These are phyloP conservation scores for Populus trichocarpa DNA, from an alignment of 441 rosid genomes.

Conservation along the genomic window DNA sequence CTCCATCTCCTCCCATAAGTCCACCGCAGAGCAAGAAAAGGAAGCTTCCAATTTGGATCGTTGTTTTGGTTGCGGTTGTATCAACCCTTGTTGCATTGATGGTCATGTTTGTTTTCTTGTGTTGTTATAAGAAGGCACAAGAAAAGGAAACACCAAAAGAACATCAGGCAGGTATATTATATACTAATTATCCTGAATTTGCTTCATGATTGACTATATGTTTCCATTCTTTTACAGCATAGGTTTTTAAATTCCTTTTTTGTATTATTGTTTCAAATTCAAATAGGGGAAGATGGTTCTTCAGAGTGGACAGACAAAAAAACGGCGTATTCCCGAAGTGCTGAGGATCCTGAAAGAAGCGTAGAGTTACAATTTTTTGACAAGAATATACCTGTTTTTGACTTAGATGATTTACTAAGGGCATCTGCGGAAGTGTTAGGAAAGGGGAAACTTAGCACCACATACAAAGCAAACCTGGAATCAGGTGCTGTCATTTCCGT, in stretches of 20 bases:
- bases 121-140: conserved; percentile 22
- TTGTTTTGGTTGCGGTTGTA: conserved; percentile 32
- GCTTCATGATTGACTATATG: background rate
- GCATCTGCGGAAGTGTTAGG: conserved; percentile 56
- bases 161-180: conserved; percentile 22
- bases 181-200: background rate
- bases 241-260: background rate
- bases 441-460: conserved; percentile 46
- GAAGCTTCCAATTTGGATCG: conserved; percentile 22
- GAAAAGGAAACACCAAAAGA: conserved; percentile 11
- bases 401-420: conserved; percentile 57
- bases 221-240: background rate
- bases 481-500: conserved; percentile 39
- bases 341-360: conserved; percentile 38
- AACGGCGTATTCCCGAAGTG: conserved; percentile 12
- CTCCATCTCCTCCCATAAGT: conserved; percentile 13
- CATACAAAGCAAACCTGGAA: conserved; percentile 50
- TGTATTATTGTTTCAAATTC: background rate
- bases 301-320: conserved; percentile 17
- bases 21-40: conserved; percentile 16
- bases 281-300: conserved; percentile 10
- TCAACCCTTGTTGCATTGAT: conserved; percentile 30
- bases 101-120: conserved; percentile 23
- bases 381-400: conserved; percentile 32
- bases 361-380: conserved; percentile 45